These are phyloP conservation scores for Mitragyna speciosa DNA, from an alignment of 257 asterid genomes.

Conservation along the genomic window DNA sequence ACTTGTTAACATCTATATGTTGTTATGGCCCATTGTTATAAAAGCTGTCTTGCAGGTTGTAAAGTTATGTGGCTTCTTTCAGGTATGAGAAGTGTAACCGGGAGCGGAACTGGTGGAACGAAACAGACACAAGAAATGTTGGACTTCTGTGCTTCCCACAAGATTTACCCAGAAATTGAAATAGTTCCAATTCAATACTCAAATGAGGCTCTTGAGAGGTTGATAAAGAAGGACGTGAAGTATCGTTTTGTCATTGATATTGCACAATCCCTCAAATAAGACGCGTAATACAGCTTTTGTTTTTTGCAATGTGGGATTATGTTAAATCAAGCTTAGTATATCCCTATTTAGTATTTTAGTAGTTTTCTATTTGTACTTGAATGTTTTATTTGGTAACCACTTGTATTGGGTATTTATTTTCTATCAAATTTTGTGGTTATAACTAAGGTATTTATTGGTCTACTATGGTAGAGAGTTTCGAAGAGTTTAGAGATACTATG, in stretches of 20 bases:
- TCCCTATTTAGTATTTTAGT: no score
- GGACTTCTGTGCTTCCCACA: slow-evolving; percentile 79
- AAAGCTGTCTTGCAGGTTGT: neutral
- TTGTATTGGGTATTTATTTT: no score
- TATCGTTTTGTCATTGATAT: slow-evolving; percentile 88
- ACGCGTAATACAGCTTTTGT: neutral
- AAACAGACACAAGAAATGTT: slow-evolving; percentile 79
- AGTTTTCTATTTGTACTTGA: no score
- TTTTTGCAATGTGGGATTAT: neutral
- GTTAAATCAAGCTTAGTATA: no score
- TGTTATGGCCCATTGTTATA: neutral
- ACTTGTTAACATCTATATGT: neutral
- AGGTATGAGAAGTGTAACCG: slow-evolving; percentile 63
- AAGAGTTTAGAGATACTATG: no score
- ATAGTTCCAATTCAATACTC: slow-evolving; percentile 60
- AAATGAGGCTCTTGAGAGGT: slow-evolving; percentile 76
- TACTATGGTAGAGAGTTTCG: no score
- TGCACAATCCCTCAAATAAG: slow-evolving; percentile 60
- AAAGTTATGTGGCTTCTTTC: slow-evolving; percentile 3
- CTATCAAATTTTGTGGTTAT: no score
- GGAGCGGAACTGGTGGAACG: slow-evolving; percentile 82
- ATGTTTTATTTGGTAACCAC: no score
- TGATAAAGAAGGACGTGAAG: slow-evolving; percentile 76
- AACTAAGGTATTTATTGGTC: no score
- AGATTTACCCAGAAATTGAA: slow-evolving; percentile 79